Evolutionary conservation across 2,329 filamentous ascomycete species (phyloP).

Genomic region (Penicillium rolfsii): DNA sequence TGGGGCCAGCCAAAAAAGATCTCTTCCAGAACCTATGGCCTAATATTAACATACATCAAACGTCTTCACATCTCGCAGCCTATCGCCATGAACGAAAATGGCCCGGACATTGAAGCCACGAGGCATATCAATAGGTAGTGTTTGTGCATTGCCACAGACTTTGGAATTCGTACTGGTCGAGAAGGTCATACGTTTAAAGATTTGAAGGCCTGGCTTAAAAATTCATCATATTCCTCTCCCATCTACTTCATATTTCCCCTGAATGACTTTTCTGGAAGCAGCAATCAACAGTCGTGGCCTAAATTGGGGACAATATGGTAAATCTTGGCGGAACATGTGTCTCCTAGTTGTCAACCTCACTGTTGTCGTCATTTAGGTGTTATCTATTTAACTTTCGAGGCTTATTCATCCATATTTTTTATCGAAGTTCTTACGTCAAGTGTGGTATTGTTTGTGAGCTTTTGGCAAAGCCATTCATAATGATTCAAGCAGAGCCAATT

Average conservation of each 20-base stretch:
- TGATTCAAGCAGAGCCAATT: slow-evolving; percentile 14
- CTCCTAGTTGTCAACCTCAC: slow-evolving; percentile 1
- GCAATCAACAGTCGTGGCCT: slow-evolving; percentile 17
- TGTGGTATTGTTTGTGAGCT: slow-evolving; percentile 26
- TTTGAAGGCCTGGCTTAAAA: too few relatives aligned
- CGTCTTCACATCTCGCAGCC: too few relatives aligned
- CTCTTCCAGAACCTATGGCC: too few relatives aligned
- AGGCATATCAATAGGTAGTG: too few relatives aligned
- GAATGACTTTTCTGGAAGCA: not conserved
- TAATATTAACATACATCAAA: too few relatives aligned
- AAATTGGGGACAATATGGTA: slow-evolving; percentile 36
- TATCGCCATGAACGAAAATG: too few relatives aligned
- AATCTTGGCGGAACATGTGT: slow-evolving; percentile 1
- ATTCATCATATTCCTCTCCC: too few relatives aligned
- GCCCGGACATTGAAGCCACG: too few relatives aligned
- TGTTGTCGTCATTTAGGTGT: not conserved
- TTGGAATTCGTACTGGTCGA: too few relatives aligned
- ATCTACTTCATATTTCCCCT: not conserved
- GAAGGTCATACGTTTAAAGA: too few relatives aligned
- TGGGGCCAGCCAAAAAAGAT: too few relatives aligned
- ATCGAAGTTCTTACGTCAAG: not conserved
- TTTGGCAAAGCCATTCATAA: slow-evolving; percentile 25
- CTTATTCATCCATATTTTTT: not conserved
- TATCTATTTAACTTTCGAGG: not conserved
- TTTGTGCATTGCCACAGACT: too few relatives aligned